Conservation (phyloP, 2,329 filamentous ascomycete species). For the Trichophyton schoenleinii region DNA sequence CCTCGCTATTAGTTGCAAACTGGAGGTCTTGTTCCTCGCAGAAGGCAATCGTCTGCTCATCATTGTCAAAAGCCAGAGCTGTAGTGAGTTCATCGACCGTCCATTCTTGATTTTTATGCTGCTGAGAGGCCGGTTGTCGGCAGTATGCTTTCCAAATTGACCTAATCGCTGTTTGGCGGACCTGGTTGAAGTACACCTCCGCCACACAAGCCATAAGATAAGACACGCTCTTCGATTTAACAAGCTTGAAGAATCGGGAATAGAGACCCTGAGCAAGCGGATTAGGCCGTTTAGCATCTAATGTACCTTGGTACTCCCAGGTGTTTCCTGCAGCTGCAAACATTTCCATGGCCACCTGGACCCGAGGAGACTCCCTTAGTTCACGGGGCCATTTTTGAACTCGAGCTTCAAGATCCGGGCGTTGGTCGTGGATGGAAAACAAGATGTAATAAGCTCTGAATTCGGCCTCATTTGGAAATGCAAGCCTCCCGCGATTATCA, state of each 20-base stretch:
- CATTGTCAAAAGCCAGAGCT: slow-evolving; percentile 44
- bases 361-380: slow-evolving; percentile 39
- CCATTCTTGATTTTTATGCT: slow-evolving; percentile 43
- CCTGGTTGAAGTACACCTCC: slow-evolving; percentile 49
- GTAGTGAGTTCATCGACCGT: slow-evolving; percentile 40
- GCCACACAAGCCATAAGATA: slow-evolving; percentile 54
- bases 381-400: slow-evolving; percentile 44
- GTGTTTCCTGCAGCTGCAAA: slow-evolving; percentile 45
- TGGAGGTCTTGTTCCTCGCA: slow-evolving; percentile 42
- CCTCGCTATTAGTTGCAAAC: slow-evolving; percentile 36
- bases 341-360: slow-evolving; percentile 46
- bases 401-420: slow-evolving; percentile 45
- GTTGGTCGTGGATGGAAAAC: slow-evolving; percentile 41
- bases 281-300: slow-evolving; percentile 38
- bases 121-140: slow-evolving; percentile 35
- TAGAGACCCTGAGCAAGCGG: slow-evolving; percentile 47
- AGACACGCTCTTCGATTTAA: slow-evolving; percentile 43
- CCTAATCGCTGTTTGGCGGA: slow-evolving; percentile 45
- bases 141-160: slow-evolving; percentile 44
- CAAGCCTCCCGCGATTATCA: slow-evolving; percentile 38
- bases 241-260: slow-evolving; percentile 44
- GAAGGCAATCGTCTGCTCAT: slow-evolving; percentile 42
- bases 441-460: slow-evolving; percentile 51
- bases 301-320: slow-evolving; percentile 39
- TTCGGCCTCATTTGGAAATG: slow-evolving; percentile 49